phyloP scores from a whole-genome alignment of 2,329 filamentous ascomycete species.

The Stemphylium beticola region DNA sequence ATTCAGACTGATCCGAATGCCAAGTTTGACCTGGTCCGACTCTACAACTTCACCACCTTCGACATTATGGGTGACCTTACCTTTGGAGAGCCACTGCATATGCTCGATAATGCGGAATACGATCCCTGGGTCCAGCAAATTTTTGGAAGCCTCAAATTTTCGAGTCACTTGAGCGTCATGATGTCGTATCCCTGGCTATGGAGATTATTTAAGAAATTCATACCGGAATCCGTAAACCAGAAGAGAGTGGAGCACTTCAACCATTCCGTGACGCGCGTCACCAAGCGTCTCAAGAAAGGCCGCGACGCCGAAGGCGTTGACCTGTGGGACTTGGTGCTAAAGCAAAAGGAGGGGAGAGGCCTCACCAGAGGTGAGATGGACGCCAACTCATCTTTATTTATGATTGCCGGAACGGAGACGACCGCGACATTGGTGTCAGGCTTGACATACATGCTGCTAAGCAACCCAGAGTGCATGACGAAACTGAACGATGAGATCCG shows the following conservation, averaged over 20 bases:
- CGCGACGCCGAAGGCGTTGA: constrained; percentile 38
- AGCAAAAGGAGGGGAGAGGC: constrained; percentile 38
- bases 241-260: constrained; percentile 25
- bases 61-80: constrained; percentile 44
- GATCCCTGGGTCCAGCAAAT: constrained; percentile 27
- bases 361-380: constrained; percentile 47
- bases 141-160: constrained; percentile 31
- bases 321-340: constrained; percentile 50
- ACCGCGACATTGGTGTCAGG: constrained; percentile 52
- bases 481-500: constrained; percentile 41
- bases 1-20: constrained; percentile 32
- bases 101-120: constrained; percentile 39
- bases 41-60: constrained; percentile 45
- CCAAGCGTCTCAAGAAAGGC: constrained; percentile 38
- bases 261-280: constrained; percentile 32
- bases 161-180: constrained; percentile 8
- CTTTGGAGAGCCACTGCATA: constrained; percentile 39
- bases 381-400: constrained; percentile 45
- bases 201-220: constrained; percentile 8
- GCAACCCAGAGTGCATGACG: constrained; percentile 32
- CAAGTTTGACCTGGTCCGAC: constrained; percentile 42
- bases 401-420: constrained; percentile 55
- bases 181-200: constrained; percentile 18
- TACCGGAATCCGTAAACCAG: constrained; percentile 13
- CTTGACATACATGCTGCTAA: constrained; percentile 45